Evolutionary conservation across 345 rosid species (phyloP), one percentile per base, ranked within the genome.

Genomic region (Eucalyptus erythrocorys): DNA sequence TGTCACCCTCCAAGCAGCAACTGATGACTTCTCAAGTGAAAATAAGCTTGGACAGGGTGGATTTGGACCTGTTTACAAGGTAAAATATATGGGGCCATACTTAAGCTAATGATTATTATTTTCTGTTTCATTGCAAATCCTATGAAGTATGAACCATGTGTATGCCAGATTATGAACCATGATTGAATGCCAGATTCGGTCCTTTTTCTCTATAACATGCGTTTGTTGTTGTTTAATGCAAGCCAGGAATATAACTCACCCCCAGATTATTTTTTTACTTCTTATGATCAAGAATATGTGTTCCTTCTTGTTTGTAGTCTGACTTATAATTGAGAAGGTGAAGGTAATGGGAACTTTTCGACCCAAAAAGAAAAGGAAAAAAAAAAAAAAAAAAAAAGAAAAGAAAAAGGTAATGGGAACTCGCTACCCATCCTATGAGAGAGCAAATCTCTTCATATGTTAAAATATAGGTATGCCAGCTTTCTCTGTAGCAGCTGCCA

Each of bases 31-130:
- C 89, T 90, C 91, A 0, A 37, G 61, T n/a, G 90, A 87, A 89
- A 93, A 92, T 71, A 89, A 86, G 87, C 90, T 93, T 45, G 93
- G 94, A 51, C 88, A 92, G 87, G 95, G 94, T 85, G 95, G 94
- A 26, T 93, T 80, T 89, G 94, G 93, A 27, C 93, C 94, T 26
- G 93, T 93, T n/a, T 92, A 92, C 61, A 92, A 88, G 93, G 92
- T 91, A 86, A 37, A 30, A 40, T 14, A 55, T 32, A 16, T 15
- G 13, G 42, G 21, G 87, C 86, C 16, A 21, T 34, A 26, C 48
- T 48, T 21, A 76, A 37, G 82, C 30, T 21, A 37, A 76, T 37
- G 15, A 76, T 40, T 40, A 37, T 76, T 4, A 27, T 34, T 68
- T 17, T 68, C 80, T 76, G 47, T 3, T 37, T 37, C 47, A 37